Evolutionary conservation across 2,329 filamentous ascomycete species (phyloP), one percentile per base, ranked within the genome.

Genomic region (Pleoardoris graminearum): DNA sequence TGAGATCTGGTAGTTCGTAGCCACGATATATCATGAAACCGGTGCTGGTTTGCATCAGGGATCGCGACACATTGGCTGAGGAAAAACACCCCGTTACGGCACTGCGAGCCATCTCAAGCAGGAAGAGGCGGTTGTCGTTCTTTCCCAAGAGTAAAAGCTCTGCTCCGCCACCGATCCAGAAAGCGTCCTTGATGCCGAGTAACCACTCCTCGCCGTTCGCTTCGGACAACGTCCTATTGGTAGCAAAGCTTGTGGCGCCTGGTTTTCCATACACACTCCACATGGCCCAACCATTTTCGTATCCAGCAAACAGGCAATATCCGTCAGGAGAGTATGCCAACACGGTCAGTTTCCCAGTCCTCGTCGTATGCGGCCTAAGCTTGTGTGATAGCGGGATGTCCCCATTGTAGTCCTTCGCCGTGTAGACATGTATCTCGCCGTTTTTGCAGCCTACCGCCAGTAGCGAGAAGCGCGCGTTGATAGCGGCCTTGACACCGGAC

Each of bases 251-350:
- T 62, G 85, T 90, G 50, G 88, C 91, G 12, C 91, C 87, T 2
- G 88, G 82, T 72, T 96, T 97, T 29, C 94, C 94, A 73, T 96
- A 99, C 32, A 97, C 94, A 70, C 93, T 97, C 93, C 93, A 99
- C 41, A 87, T 93, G 4, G 90, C 88, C 94, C 94, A 99, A 0
- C 94, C 95, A 53, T 87, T 86, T 65, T 94, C 87, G 67, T 93
- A 97, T 1, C 93, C 94, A 37, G 89, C 91, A 73, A 99, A 97
- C 7, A 99, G 81, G 70, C 92, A 96, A 72, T 97, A 97, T 16
- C 94, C 94, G 71, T 99, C 94, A 0, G 93, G 91, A 1, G 94
- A 97, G 76, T 96, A 99, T 54, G 77, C 85, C 59, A 99, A 75
- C 25, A 86, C 88, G 2, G 84, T 91, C 46, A 97, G 76, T 11